These are phyloP conservation scores for Aspergillus quadricinctus DNA, from an alignment of 2,329 filamentous ascomycete species.

Conservation along the genomic window DNA sequence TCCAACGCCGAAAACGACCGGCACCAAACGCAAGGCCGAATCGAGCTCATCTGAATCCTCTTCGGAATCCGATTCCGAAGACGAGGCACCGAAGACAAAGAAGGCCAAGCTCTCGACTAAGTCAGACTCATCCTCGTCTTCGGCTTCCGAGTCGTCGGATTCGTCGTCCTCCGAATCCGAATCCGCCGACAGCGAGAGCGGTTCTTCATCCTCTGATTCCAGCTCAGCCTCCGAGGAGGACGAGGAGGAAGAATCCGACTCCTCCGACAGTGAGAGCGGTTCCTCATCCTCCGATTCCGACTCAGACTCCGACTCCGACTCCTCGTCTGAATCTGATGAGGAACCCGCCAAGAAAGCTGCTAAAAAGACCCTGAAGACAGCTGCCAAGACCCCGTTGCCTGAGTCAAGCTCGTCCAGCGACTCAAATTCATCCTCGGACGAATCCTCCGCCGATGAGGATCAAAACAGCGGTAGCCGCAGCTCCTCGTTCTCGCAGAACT, in stretches of 20 bases:
- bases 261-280: too few relatives aligned
- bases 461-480: slow-evolving; percentile 13
- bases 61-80: slow-evolving; percentile 29
- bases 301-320: slow-evolving; percentile 18
- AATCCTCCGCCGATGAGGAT: slow-evolving; percentile 24
- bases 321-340: slow-evolving; percentile 24
- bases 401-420: slow-evolving; percentile 26
- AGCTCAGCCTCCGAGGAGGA: slow-evolving; percentile 27
- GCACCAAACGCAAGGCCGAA: slow-evolving; percentile 57
- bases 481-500: slow-evolving; percentile 14
- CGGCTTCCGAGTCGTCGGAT: slow-evolving; percentile 34
- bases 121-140: slow-evolving; percentile 31
- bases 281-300: slow-evolving; percentile 19
- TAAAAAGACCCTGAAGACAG: slow-evolving; percentile 29
- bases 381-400: slow-evolving; percentile 34
- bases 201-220: slow-evolving; percentile 30
- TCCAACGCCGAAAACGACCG: slow-evolving; percentile 31
- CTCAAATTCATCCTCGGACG: slow-evolving; percentile 18
- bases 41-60: slow-evolving; percentile 33
- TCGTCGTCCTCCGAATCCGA: slow-evolving; percentile 25
- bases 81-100: slow-evolving; percentile 49
- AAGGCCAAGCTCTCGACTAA: slow-evolving; percentile 45
- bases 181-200: not conserved
- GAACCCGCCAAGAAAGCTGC: slow-evolving; percentile 21
- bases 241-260: too few relatives aligned